phyloP scores from a whole-genome alignment of 495 filamentous ascomycete genomes.

The Penicillium waksmanii region DNA sequence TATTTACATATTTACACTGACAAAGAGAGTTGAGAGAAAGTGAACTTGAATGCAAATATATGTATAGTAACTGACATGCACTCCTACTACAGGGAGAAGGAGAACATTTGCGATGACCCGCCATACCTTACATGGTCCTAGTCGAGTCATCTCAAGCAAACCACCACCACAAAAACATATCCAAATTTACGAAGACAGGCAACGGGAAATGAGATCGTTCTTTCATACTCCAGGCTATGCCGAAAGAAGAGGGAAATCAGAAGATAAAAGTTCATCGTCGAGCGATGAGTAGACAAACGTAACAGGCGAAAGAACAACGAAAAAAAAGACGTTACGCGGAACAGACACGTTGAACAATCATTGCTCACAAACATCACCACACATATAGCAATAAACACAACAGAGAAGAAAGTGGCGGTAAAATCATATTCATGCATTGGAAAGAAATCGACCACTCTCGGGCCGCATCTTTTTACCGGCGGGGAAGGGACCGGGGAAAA shows the following conservation, averaged over 20 bases:
- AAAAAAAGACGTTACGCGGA: constrained; percentile 12
- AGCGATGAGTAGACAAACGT: not conserved
- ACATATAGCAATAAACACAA: constrained; percentile 1
- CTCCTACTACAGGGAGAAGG: too few relatives aligned
- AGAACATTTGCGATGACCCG: too few relatives aligned
- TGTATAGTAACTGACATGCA: too few relatives aligned
- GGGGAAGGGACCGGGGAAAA: constrained; percentile 2
- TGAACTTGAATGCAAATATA: not conserved
- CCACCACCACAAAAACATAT: constrained; percentile 14
- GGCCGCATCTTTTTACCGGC: not conserved
- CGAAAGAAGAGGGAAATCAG: constrained; percentile 27
- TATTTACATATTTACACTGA: not conserved
- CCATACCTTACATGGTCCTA: not conserved
- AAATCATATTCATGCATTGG: constrained; percentile 8
- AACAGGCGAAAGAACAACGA: constrained; percentile 10
- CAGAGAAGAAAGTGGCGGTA: constrained; percentile 4
- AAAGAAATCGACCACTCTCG: not conserved
- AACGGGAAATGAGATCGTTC: constrained; percentile 38
- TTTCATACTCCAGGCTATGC: constrained; percentile 54
- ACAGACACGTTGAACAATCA: constrained; percentile 11
- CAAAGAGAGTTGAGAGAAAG: not conserved
- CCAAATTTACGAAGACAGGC: constrained; percentile 29
- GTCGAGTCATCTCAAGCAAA: not conserved
- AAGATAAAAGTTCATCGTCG: constrained; percentile 13
- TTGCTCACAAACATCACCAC: not conserved